A percentile compares a stretch with the other conserved stretches of the same genome.
Conservation (phyloP, 2,329 filamentous ascomycete genomes). For the Colletotrichum chrysophilum region DNA sequence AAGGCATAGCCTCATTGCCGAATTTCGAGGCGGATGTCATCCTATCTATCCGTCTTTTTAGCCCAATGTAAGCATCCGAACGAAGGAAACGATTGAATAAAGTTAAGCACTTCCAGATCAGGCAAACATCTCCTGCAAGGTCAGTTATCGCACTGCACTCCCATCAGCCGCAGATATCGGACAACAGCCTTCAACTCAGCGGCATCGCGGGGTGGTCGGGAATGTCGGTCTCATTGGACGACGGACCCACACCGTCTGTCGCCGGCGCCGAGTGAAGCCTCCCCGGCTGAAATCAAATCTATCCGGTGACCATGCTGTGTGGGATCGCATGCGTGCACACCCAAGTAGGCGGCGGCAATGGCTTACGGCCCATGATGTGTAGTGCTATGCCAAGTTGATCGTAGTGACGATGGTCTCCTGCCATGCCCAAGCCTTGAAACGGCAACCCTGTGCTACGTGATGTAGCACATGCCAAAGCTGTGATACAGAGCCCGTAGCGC, state of each 20-base stretch:
- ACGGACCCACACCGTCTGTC: conserved; percentile 1
- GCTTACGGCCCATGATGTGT: background rate
- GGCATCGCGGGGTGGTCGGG: background rate
- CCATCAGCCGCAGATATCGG: background rate
- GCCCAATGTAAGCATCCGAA: conserved; percentile 6
- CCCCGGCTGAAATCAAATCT: background rate
- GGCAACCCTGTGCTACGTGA: background rate
- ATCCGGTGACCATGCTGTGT: background rate
- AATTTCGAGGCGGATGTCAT: background rate
- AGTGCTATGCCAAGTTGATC: background rate
- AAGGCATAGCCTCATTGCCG: background rate
- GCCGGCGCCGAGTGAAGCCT: background rate
- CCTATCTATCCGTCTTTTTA: background rate
- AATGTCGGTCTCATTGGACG: background rate
- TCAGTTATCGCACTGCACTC: background rate
- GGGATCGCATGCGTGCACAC: background rate
- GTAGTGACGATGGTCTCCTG: background rate
- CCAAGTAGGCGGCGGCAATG: background rate
- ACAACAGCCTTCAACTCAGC: background rate
- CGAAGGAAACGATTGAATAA: background rate
- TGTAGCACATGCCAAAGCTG: background rate
- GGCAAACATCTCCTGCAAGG: background rate
- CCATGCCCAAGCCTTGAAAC: background rate
- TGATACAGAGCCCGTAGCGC: conserved; percentile 3
- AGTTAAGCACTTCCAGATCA: background rate